Base-by-base conservation (phyloP, 2,329 filamentous ascomycete genomes). In the Teratosphaeria pseudoeucalypti region DNA sequence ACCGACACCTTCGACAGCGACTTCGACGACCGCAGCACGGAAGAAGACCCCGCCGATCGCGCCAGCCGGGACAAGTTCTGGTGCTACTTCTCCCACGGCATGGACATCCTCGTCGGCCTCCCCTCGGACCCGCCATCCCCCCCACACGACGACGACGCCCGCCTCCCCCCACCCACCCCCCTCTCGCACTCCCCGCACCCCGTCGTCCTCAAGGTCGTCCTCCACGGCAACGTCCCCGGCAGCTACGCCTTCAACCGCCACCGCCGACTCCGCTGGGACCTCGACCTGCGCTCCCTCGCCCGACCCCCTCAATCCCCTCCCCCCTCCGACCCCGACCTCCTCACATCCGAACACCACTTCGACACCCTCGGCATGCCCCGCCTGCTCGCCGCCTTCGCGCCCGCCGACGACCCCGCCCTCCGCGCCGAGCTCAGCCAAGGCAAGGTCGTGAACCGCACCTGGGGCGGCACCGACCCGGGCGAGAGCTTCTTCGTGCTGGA, bases 221-320 rank as follows among this genome's bases (percentile, higher is more conserved):
- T 99, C 1, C 94, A 99, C 72, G 90, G 89, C 52, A 99, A 99
- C 68, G 85, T 97, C 2, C 94, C 94, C 0, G 94, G 94, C 0
- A 96, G 91, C 1, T 97, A 96, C 72, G 89, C 92, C 11, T 99
- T 99, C 77, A 97, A 99, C 74, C 85, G 94, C 4, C 91, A 97
- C 73, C 86, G 92, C 19, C 85, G 94, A 62, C 90, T 89, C 67
- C 85, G 92, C 49, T 99, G 94, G 94, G 85, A 86, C 57, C 75
- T 82, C 49, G 72, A 76, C n/a, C 60, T 71, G 4, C 58, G 54
- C 6, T 32, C 34, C n/a, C 6, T 37, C 26, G 23, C 27, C 9
- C n/a, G 27, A 10, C 57, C 52, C 6, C 6, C 43, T 6, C 43
- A 23, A 10, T 10, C 23, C 23, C 23, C 16, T 49, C 43, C 43